Conservation (phyloP, 2,329 filamentous ascomycete genomes). For the Penicillium polonicum region DNA sequence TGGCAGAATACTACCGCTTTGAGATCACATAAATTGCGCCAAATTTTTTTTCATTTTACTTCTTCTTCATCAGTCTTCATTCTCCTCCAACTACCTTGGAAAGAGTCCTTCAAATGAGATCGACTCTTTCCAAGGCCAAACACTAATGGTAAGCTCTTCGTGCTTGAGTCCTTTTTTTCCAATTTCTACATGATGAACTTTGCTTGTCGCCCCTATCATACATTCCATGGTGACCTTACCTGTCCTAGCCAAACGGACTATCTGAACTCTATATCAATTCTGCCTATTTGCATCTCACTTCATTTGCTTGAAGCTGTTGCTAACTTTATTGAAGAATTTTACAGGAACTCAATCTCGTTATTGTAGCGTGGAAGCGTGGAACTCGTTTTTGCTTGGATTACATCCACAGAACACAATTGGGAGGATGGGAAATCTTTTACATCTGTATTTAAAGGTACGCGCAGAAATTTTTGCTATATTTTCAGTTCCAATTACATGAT, state of each 20-base stretch:
- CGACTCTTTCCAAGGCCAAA: constrained; percentile 16
- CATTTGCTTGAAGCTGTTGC: constrained; percentile 18
- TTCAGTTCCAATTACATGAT: constrained; percentile 46
- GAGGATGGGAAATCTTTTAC: background rate
- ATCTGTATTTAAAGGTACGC: constrained; percentile 24
- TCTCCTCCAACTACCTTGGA: constrained; percentile 17
- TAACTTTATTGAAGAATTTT: constrained; percentile 28
- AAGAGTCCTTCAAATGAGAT: constrained; percentile 18
- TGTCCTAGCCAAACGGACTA: constrained; percentile 62
- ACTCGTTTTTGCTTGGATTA: background rate
- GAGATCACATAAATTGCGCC: constrained; percentile 20
- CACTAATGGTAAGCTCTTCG: constrained; percentile 30
- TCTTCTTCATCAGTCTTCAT: constrained; percentile 11
- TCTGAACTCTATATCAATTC: constrained; percentile 41
- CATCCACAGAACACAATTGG: background rate
- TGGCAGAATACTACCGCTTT: constrained; percentile 32
- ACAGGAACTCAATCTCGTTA: background rate
- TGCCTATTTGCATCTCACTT: constrained; percentile 10
- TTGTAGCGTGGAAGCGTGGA: constrained; percentile 8
- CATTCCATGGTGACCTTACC: constrained; percentile 59
- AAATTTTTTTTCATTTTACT: constrained; percentile 22
- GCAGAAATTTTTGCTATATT: constrained; percentile 18
- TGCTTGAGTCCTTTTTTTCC: constrained; percentile 9
- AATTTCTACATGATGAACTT: constrained; percentile 53
- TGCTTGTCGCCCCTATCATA: constrained; percentile 64